These are phyloP conservation scores for Russula compacta DNA, from an alignment of 768 basidiomycete species.

Conservation along the genomic window DNA sequence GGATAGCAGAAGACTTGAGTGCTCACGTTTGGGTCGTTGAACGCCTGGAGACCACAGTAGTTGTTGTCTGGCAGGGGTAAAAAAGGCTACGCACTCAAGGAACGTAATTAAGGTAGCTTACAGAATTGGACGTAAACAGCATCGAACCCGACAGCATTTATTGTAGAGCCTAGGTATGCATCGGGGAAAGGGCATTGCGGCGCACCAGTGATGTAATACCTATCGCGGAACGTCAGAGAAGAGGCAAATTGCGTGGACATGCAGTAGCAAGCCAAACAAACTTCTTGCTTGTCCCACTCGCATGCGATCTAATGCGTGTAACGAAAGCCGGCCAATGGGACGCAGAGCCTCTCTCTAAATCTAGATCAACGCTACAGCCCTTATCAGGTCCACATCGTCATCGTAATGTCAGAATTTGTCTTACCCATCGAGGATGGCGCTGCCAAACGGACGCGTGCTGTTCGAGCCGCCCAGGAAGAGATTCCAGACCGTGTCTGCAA, in stretches of 20 bases:
- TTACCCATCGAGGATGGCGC: constrained; percentile 64
- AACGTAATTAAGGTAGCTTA: not conserved
- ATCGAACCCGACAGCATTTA: not conserved
- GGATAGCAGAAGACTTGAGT: not conserved
- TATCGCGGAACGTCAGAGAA: not conserved
- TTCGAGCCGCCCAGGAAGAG: constrained; percentile 59
- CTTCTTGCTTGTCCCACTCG: not conserved
- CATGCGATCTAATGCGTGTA: not conserved
- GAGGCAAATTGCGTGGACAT: not conserved
- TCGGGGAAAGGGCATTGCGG: not conserved
- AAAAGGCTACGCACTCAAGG: not conserved
- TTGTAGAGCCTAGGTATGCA: not conserved
- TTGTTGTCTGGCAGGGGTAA: not conserved
- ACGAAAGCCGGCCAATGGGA: not conserved
- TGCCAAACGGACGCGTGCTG: constrained; percentile 59
- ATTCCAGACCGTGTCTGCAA: constrained; percentile 53
- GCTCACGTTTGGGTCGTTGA: not conserved
- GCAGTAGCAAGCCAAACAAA: not conserved
- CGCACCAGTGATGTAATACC: not conserved
- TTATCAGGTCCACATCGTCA: not conserved
- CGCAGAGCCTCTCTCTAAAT: not conserved
- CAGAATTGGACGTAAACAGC: not conserved
- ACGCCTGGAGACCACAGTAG: not conserved
- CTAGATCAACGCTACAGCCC: not conserved
- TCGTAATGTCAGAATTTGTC: not conserved